Evolutionary conservation across 164 flowering plant genomes (phyloP).

Genomic region (Stephania yunnanensis): DNA sequence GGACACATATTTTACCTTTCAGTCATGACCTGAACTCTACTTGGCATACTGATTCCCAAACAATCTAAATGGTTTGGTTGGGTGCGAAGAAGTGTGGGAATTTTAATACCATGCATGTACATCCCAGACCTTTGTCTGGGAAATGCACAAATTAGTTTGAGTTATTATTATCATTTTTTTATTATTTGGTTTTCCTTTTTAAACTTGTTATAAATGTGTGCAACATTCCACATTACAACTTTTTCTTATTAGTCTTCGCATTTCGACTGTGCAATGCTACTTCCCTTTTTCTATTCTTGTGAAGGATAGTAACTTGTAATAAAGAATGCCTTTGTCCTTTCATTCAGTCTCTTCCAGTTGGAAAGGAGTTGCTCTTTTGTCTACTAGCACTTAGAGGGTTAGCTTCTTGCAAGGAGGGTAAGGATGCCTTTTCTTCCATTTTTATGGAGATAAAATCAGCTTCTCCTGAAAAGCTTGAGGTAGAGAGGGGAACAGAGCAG

Average conservation of each 20-base stretch:
- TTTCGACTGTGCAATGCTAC: not conserved
- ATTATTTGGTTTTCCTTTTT: not conserved
- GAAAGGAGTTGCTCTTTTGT: constrained; percentile 71
- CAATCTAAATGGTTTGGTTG: too few species aligned
- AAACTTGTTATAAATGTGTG: not conserved
- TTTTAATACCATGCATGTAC: too few species aligned
- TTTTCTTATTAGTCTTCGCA: not conserved
- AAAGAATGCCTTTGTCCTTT: not conserved
- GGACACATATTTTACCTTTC: not conserved
- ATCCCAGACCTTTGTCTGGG: too few species aligned
- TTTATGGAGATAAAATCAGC: constrained; percentile 22
- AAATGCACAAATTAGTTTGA: not conserved
- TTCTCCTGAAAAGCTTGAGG: constrained; percentile 27
- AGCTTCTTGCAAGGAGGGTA: constrained; percentile 51
- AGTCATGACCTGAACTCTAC: too few species aligned
- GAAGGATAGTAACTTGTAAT: not conserved
- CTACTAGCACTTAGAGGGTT: constrained; percentile 56
- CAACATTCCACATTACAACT: not conserved
- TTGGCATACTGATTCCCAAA: too few species aligned
- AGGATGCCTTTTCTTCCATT: constrained; percentile 38
- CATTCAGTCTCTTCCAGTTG: constrained; percentile 75
- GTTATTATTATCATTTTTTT: not conserved
- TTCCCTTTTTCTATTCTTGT: not conserved
- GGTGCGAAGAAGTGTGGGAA: too few species aligned
- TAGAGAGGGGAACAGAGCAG: constrained; percentile 23